Evolutionary conservation across 2,329 filamentous ascomycete species (phyloP), one percentile per base, ranked within the genome.

Genomic region (Claviceps digitariae): DNA sequence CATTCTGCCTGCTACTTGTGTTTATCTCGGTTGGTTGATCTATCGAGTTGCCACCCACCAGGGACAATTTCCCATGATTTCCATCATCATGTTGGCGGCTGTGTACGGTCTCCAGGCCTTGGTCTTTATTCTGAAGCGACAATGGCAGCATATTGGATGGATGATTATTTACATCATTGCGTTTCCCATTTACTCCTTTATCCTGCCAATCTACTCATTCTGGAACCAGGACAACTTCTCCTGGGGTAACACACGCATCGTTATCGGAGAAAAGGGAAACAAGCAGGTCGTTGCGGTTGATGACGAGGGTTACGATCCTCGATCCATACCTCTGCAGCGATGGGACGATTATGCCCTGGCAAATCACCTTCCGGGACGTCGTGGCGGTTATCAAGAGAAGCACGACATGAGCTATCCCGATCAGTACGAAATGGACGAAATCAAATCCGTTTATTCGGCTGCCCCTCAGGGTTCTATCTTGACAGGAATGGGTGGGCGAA

Each of bases 181-280:
- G 2, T 96, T 87, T 74, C 93, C 93, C 0, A 86, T 98, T 61
- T 96, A 91, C 74, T 93, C 86, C 4, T 87, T 98, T 62, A 66
- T 94, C 57, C 79, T 98, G 13, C 93, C 93, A 0, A 73, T 98
- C 58, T 98, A 97, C 74, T 95, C 91, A 0, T 98, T 98, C 84
- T 98, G 93, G 93, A 95, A 96, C 71, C 90, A 96, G 69, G 93
- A 98, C 70, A 91, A 98, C 72, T 98, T 98, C 77, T 84, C 84
- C 2, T 98, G 93, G 93, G 93, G 93, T 77, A 97, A 93, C 73
- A 98, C 93, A 1, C 90, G 93, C 79, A 83, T 98, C 59, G 93
- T 98, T 60, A 87, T 97, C 59, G 91, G 90, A 55, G 93, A 98
- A 69, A 89, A 91, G 68, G 91, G 90, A 57, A 81, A 80, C 66